Base-by-base conservation (phyloP, 2,329 filamentous ascomycete genomes). In the Alternaria sp. region DNA sequence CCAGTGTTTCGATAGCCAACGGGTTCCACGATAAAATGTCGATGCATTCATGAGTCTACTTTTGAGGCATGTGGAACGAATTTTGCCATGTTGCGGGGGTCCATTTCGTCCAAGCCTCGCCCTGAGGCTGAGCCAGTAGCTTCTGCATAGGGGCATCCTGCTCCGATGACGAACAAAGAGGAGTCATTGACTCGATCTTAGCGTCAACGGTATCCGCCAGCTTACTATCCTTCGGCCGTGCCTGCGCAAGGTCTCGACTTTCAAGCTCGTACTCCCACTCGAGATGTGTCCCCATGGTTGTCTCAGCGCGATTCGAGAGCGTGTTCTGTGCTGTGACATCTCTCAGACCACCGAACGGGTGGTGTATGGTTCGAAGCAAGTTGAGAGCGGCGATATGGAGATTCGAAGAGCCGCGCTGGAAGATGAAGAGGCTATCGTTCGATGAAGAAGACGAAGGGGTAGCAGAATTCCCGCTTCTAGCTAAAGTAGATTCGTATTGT, bases 331-430 rank as follows among this genome's bases (percentile, higher is more conserved):
- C n/a, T 18, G 32, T 16, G 22, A 63, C 47, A 18, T 52, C 38
- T 18, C 28, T 22, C 24, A 61, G 28, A 16, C 54, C 51, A 36
- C 53, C 51, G 26, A 69, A 67, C 2, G 65, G 66, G 12, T 55
- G 51, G 22, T 64, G 66, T 7, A 67, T 54, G n/a, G 61, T 43
- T 4, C 44, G 44, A 22, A 68, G 61, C 12, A 70, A 57, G 8
- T 62, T 44, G 3, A 62, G 57, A 5, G 66, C 60, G 14, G 63
- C 53, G 28, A 34, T 24, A 14, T 66, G 61, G 11, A 69, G 59
- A 7, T 49, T 42, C 2, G 65, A 63, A 2, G 57, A 39, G 16
- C 65, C 65, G 7, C 24, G 28, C 1, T 59, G 36, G 1, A 63
- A 44, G 16, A 26, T 54, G 55, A 69, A 63, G 14, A 70, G 58